Evolutionary conservation across 139 green algal species (phyloP).

Genomic region (Chlorokybus atmophyticus): DNA sequence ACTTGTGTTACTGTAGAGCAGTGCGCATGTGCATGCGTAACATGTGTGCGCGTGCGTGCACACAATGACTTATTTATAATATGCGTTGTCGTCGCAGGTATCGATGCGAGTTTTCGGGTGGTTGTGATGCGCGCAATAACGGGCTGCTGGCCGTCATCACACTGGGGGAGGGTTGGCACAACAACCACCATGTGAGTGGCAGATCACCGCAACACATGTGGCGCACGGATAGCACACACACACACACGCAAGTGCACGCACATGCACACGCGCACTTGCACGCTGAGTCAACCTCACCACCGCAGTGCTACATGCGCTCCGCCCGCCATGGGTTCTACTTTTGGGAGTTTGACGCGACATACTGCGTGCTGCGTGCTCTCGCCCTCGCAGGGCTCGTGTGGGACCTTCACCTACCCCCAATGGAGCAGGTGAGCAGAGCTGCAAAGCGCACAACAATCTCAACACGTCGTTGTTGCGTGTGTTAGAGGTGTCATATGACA

Average conservation of each 20-base stretch:
- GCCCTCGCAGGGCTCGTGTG: conserved; percentile 10
- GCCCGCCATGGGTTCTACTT: conserved; percentile 15
- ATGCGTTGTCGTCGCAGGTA: no score
- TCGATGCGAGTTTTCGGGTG: conserved; percentile 23
- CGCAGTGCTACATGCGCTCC: conserved; percentile 21
- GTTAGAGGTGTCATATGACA: no score
- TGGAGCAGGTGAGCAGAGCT: conserved; percentile 7
- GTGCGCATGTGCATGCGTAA: no score
- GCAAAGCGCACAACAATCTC: neutral
- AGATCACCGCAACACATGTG: neutral
- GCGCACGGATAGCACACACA: neutral
- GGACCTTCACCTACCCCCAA: conserved; percentile 11
- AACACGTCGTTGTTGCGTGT: no score
- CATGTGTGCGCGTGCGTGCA: no score
- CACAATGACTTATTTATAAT: no score
- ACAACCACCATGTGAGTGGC: conserved; percentile 31
- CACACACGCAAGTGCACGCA: neutral
- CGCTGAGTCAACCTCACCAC: neutral
- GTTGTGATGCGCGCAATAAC: conserved; percentile 29
- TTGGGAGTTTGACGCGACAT: conserved; percentile 13
- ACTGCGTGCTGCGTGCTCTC: conserved; percentile 3
- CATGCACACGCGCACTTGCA: neutral
- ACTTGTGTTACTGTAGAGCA: no score
- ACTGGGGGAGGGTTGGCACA: conserved; percentile 31
- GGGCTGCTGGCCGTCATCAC: conserved; percentile 17